Conservation (phyloP, 345 rosid species). For the Toxicodendron radicans region DNA sequence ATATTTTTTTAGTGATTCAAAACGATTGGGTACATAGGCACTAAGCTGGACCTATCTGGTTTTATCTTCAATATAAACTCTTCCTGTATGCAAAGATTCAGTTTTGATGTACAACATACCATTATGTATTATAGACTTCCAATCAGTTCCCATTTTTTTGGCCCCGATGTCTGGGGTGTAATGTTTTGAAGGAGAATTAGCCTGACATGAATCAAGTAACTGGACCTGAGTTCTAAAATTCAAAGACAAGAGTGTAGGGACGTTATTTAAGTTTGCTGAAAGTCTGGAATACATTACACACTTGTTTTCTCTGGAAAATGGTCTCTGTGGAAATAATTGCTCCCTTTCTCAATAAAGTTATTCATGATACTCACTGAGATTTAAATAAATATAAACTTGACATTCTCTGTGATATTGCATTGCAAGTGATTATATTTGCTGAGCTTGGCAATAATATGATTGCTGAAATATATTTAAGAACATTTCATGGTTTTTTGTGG, state of each 20-base stretch:
- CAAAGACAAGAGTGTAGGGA: background rate
- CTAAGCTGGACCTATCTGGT: background rate
- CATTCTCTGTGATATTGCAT: background rate
- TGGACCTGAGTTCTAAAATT: background rate
- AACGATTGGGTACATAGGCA: background rate
- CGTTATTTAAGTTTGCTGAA: background rate
- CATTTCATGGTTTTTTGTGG: background rate
- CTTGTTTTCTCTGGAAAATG: background rate
- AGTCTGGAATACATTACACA: background rate
- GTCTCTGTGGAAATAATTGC: background rate
- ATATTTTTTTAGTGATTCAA: background rate
- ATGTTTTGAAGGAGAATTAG: background rate
- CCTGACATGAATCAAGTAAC: background rate
- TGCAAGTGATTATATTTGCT: background rate
- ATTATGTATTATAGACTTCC: background rate
- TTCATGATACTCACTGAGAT: background rate
- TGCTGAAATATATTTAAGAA: no score
- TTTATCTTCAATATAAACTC: background rate
- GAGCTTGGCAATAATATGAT: no score
- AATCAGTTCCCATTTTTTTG: background rate
- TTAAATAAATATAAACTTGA: background rate
- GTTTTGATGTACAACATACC: background rate
- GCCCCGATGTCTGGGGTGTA: background rate
- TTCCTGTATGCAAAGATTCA: background rate
- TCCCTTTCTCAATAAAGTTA: background rate